Base-by-base conservation (phyloP, 1,139 yeast species). In the Candida sp. region DNA sequence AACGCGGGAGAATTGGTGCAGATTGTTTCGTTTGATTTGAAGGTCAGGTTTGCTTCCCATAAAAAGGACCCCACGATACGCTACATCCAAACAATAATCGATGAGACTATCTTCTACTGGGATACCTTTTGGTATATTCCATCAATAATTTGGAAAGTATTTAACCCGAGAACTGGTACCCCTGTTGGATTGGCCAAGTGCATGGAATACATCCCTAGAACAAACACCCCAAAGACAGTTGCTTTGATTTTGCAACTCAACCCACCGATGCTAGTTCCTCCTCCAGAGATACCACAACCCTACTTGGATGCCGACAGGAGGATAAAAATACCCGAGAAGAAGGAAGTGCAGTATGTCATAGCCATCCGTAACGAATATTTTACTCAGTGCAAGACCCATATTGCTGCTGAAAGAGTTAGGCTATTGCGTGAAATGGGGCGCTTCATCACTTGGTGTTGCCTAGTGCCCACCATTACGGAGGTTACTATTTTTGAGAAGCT, bases 231-330 rank as follows among this genome's bases (percentile, higher is more conserved):
- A 5, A 42, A 46, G 7, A 59, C 67, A 9, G 49, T 64, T 5
- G 52, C 63, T 3, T 48, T 67, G 23, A 49, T 70, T 5, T 57
- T 66, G 27, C 54, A 58, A 17, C 44, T 54, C 22, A 54, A 59
- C 27, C 51, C 54, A 2, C 50, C 53, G 30, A 17, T 52, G 7
- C 46, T 60, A 3, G 49, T 56, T 2, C 55, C 66, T 25, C 80
- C 81, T 28, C 75, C 80, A 3, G 70, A 66, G 7, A 54, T 75
- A 7, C 83, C 83, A 1, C 67, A 65, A 42, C 81, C 82, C 0
- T 77, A 66, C 53, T 59, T 78, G 46, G 74, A 73, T 50, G 71
- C 70, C 3, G 74, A 76, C 42, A 73, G 71, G 44, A 64, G 61
- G 32, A 58, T 78, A 2, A 66, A 67, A 7, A 64, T 68, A 5